Evolutionary conservation across 2,329 filamentous ascomycete species (phyloP).

Genomic region (Madurella fahalii): DNA sequence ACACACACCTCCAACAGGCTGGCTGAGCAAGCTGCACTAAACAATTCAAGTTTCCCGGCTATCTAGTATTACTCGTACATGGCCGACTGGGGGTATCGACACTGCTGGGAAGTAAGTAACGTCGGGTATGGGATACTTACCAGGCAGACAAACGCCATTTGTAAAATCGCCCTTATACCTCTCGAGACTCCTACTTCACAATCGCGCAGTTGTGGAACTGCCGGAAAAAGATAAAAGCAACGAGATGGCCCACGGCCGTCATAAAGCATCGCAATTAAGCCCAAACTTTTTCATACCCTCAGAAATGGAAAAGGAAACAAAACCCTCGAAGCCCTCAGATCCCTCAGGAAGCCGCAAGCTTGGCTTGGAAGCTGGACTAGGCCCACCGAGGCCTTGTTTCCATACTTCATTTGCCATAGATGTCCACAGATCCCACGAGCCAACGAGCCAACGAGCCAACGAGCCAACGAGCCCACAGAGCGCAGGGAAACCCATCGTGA

Average conservation of each 20-base stretch:
- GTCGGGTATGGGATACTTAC: slow-evolving; percentile 22
- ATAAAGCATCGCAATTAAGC: slow-evolving; percentile 15
- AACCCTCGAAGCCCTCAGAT: slow-evolving; percentile 15
- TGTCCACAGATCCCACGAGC: slow-evolving; percentile 19
- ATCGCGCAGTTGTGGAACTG: background rate
- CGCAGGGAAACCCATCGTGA: slow-evolving; percentile 24
- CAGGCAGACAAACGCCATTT: slow-evolving; percentile 15
- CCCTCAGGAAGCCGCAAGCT: slow-evolving; percentile 19
- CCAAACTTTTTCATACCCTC: slow-evolving; percentile 21
- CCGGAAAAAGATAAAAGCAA: slow-evolving; percentile 1
- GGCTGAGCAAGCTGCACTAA: background rate
- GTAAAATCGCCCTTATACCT: slow-evolving; percentile 16
- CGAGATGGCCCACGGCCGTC: slow-evolving; percentile 4
- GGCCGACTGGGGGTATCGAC: slow-evolving; percentile 12
- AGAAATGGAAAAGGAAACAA: slow-evolving; percentile 1
- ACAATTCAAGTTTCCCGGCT: background rate
- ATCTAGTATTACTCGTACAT: slow-evolving; percentile 18
- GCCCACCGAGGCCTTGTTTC: background rate
- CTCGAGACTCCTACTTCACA: slow-evolving; percentile 5
- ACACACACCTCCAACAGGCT: background rate
- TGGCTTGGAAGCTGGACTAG: background rate
- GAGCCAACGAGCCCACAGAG: slow-evolving; percentile 24
- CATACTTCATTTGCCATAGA: slow-evolving; percentile 10
- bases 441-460: slow-evolving; percentile 17
- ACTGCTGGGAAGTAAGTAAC: slow-evolving; percentile 12